Percentiles rank a stretch among this genome's conserved stretches.
These are phyloP conservation scores for Pleurotus sapidus DNA, from an alignment of 768 basidiomycete species.

Conservation along the genomic window DNA sequence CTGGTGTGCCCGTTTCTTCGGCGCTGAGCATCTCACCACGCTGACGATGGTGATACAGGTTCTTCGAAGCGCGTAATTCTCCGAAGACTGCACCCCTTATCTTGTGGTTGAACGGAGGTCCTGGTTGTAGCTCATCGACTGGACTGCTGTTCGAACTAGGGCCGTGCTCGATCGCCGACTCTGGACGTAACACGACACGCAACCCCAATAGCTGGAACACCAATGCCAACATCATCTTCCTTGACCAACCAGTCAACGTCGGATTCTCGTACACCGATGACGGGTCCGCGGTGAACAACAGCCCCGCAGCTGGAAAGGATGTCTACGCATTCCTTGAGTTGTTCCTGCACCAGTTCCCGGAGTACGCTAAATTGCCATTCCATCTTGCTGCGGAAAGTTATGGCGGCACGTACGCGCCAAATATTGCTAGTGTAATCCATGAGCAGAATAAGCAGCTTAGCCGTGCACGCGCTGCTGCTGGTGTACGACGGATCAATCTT, in stretches of 20 bases:
- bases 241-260: slow-evolving; percentile 83
- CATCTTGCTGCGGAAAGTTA: slow-evolving; percentile 86
- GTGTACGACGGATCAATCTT: slow-evolving; percentile 72
- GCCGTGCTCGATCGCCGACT: slow-evolving; percentile 72
- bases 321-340: slow-evolving; percentile 84
- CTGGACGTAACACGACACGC: slow-evolving; percentile 63
- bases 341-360: slow-evolving; percentile 72
- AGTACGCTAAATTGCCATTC: slow-evolving; percentile 70
- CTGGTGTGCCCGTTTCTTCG: slow-evolving; percentile 44
- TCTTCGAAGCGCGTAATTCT: slow-evolving; percentile 79
- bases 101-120: slow-evolving; percentile 86
- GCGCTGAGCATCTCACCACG: no score
- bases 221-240: slow-evolving; percentile 74
- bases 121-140: slow-evolving; percentile 67
- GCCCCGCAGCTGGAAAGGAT: slow-evolving; percentile 85
- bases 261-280: slow-evolving; percentile 87
- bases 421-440: slow-evolving; percentile 82
- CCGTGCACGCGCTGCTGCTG: slow-evolving; percentile 30
- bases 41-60: slow-evolving; percentile 42
- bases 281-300: slow-evolving; percentile 71
- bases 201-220: slow-evolving; percentile 89
- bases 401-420: slow-evolving; percentile 77
- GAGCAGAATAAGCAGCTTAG: slow-evolving; percentile 64
- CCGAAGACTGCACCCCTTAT: slow-evolving; percentile 81
- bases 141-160: slow-evolving; percentile 93